A percentile compares a stretch with the other conserved stretches of the same genome.
phyloP scores from a whole-genome alignment of 2,329 filamentous ascomycete genomes.

The Endothia cerciana region DNA sequence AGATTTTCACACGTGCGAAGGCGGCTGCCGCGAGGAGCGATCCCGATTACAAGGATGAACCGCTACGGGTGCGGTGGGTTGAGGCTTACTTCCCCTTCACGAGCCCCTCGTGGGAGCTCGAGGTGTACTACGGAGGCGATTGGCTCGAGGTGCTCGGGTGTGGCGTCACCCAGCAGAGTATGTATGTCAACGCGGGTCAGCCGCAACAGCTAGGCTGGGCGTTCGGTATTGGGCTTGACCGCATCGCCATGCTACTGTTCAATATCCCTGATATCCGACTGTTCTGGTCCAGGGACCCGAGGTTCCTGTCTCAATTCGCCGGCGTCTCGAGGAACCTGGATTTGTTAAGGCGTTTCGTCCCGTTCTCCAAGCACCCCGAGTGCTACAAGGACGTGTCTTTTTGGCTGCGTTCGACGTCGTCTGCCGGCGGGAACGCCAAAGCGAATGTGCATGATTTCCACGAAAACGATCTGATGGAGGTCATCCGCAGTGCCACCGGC shows the following conservation, averaged over 20 bases:
- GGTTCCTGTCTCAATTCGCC: conserved; percentile 86
- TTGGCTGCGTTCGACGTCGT: conserved; percentile 66
- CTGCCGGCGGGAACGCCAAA: conserved; percentile 50
- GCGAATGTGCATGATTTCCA: conserved; percentile 65
- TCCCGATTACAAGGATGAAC: conserved; percentile 62
- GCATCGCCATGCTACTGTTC: conserved; percentile 97
- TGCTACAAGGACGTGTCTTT: conserved; percentile 94
- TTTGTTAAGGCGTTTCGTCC: conserved; percentile 67
- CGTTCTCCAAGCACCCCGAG: conserved; percentile 89
- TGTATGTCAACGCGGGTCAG: conserved; percentile 77
- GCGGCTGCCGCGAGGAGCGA: conserved; percentile 61
- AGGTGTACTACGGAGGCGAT: conserved; percentile 90
- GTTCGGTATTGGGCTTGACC: conserved; percentile 90
- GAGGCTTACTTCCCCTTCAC: conserved; percentile 99
- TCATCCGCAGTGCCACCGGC: conserved; percentile 81
- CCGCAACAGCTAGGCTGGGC: conserved; percentile 86
- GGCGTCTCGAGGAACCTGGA: conserved; percentile 58
- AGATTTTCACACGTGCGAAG: conserved; percentile 81
- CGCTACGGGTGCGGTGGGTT: conserved; percentile 87
- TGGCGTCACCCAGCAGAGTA: conserved; percentile 82
- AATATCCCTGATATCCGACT: conserved; percentile 94
- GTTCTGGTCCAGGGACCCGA: conserved; percentile 86
- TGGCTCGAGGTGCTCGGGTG: conserved; percentile 98
- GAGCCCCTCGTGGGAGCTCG: conserved; percentile 91
- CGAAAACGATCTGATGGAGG: conserved; percentile 97